These are phyloP conservation scores for Houttuynia cordata DNA, from an alignment of 164 flowering plant genomes.

Conservation along the genomic window DNA sequence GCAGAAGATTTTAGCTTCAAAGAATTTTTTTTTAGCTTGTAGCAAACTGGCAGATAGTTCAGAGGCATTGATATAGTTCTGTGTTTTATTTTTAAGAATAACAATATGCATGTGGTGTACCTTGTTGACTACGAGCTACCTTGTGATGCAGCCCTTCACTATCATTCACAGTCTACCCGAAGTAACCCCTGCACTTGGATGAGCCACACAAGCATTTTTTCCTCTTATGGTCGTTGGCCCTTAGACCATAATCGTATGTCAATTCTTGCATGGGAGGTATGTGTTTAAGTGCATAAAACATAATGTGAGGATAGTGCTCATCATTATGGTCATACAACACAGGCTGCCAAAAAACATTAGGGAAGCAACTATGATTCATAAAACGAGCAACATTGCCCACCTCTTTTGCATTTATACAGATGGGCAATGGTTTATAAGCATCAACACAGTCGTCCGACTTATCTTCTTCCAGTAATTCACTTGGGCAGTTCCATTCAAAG, in stretches of 20 bases:
- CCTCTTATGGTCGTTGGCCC: constrained; percentile 14
- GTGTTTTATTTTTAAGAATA: too few relatives aligned
- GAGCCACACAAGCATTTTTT: constrained; percentile 40
- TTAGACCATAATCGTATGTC: constrained; percentile 55
- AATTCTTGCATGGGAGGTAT: constrained; percentile 72
- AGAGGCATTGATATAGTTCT: too few relatives aligned
- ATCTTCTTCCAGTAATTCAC: constrained; percentile 22
- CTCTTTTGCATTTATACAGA: constrained; percentile 37
- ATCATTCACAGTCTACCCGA: constrained; percentile 13
- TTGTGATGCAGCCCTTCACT: not conserved
- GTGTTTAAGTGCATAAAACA: constrained; percentile 47
- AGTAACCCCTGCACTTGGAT: constrained; percentile 33
- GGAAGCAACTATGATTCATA: constrained; percentile 74
- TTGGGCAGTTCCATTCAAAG: constrained; percentile 17
- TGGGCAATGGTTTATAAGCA: constrained; percentile 17
- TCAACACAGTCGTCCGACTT: constrained; percentile 11
- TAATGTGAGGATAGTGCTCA: constrained; percentile 36
- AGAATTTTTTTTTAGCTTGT: too few relatives aligned
- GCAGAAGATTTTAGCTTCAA: too few relatives aligned
- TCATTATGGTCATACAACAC: constrained; percentile 31
- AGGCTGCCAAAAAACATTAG: constrained; percentile 64
- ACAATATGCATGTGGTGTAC: too few relatives aligned
- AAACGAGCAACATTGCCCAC: constrained; percentile 70
- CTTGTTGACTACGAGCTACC: too few relatives aligned
- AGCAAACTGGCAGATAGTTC: too few relatives aligned